These are phyloP conservation scores for Phylloporus sp. DNA, from an alignment of 768 basidiomycete species.

Conservation along the genomic window DNA sequence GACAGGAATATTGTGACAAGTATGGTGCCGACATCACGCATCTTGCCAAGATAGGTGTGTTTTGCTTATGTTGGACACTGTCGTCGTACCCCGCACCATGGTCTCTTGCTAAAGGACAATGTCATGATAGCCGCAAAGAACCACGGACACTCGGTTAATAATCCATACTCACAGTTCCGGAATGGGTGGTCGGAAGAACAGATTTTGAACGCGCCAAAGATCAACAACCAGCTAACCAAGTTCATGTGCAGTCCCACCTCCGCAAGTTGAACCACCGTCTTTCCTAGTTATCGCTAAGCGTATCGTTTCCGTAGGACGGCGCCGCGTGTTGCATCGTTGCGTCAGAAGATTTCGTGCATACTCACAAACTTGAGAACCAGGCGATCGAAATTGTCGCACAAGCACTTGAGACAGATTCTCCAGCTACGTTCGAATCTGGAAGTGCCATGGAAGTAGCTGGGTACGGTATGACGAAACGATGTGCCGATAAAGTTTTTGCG, in stretches of 20 bases:
- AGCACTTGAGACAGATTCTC: slow-evolving; percentile 62
- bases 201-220: slow-evolving; percentile 60
- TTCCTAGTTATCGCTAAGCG: not conserved
- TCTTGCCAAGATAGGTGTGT: slow-evolving; percentile 73
- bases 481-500: slow-evolving; percentile 65
- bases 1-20: slow-evolving; percentile 73
- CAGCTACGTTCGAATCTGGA: slow-evolving; percentile 57
- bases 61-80: not conserved
- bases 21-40: slow-evolving; percentile 65
- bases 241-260: slow-evolving; percentile 88
- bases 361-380: slow-evolving; percentile 74
- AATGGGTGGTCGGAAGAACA: slow-evolving; percentile 74
- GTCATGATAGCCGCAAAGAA: slow-evolving; percentile 68
- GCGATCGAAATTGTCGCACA: slow-evolving; percentile 78
- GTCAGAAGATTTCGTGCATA: slow-evolving; percentile 73
- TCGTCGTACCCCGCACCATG: not conserved
- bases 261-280: slow-evolving; percentile 31
- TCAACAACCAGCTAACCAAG: slow-evolving; percentile 72
- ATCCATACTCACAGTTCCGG: slow-evolving; percentile 84
- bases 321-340: slow-evolving; percentile 75
- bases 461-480: slow-evolving; percentile 67
- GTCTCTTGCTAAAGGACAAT: slow-evolving; percentile 1
- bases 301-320: slow-evolving; percentile 48
- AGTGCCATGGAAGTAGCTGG: slow-evolving; percentile 83
- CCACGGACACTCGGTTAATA: slow-evolving; percentile 75